Conservation (phyloP, 2,329 filamentous ascomycete genomes). For the Daldinia sp. region DNA sequence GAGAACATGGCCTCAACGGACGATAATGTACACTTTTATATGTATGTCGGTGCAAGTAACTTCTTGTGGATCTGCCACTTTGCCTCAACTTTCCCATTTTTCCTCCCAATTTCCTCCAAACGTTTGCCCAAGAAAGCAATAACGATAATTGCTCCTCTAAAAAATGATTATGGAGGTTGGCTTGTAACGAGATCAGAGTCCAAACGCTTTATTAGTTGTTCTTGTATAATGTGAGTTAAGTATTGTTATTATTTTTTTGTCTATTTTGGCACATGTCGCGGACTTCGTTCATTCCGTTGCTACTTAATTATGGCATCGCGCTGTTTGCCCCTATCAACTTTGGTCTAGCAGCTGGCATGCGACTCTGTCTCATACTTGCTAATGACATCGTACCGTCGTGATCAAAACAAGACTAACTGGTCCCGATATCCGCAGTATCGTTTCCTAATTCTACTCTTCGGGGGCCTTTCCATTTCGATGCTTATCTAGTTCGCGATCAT, state of each 20-base stretch:
- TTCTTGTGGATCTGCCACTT: conserved; percentile 39
- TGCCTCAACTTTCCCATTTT: conserved; percentile 29
- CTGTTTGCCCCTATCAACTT: conserved; percentile 30
- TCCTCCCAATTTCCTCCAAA: conserved; percentile 3
- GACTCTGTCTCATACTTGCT: conserved; percentile 14
- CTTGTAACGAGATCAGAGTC: conserved; percentile 40
- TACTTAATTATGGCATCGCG: conserved; percentile 8
- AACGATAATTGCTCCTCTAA: conserved; percentile 25
- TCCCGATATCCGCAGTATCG: conserved; percentile 28
- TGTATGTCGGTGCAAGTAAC: conserved; percentile 12
- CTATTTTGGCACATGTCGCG: not conserved
- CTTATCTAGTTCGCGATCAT: conserved; percentile 44
- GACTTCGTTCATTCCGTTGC: conserved; percentile 11
- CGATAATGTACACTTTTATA: not conserved
- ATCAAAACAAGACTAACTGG: conserved; percentile 31
- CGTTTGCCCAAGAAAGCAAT: conserved; percentile 10
- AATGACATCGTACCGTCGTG: conserved; percentile 8
- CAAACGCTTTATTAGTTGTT: conserved; percentile 33
- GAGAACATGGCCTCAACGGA: conserved; percentile 24
- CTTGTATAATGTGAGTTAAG: conserved; percentile 45
- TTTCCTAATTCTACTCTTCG: conserved; percentile 32
- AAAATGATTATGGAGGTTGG: conserved; percentile 37
- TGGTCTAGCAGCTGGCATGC: conserved; percentile 26
- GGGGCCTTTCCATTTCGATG: conserved; percentile 37
- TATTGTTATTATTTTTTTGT: conserved; percentile 15